Conservation (phyloP, 257 asterid genomes). For the Solanum medicagineum region DNA sequence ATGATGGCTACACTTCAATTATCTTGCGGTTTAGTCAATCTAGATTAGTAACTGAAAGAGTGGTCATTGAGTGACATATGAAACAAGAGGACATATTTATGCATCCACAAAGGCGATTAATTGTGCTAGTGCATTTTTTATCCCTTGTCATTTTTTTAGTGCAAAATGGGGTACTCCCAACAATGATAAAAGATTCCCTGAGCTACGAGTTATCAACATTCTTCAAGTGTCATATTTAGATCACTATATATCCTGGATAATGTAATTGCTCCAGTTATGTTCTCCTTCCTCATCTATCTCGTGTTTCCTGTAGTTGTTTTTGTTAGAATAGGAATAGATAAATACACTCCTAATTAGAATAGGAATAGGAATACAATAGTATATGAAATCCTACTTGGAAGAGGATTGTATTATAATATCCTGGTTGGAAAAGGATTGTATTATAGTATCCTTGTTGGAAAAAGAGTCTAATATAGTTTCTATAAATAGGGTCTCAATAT, state of each 20-base stretch:
- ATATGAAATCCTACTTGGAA: too few relatives aligned
- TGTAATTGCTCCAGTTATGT: not conserved
- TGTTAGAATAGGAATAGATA: too few relatives aligned
- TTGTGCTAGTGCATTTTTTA: not conserved
- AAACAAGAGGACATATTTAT: too few relatives aligned
- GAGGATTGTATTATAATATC: too few relatives aligned
- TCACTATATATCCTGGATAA: not conserved
- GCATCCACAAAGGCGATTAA: too few relatives aligned
- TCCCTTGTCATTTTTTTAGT: not conserved
- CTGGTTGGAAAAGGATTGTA: too few relatives aligned
- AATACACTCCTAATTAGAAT: too few relatives aligned
- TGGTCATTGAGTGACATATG: not conserved
- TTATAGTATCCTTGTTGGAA: too few relatives aligned
- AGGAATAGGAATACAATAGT: too few relatives aligned
- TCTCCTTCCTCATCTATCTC: not conserved
- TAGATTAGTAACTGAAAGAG: not conserved
- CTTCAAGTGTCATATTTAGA: not conserved
- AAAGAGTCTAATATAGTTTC: too few relatives aligned
- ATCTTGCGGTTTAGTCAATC: not conserved
- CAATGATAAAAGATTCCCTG: not conserved
- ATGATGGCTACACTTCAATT: not conserved
- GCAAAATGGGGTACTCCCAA: not conserved
- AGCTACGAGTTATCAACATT: not conserved
- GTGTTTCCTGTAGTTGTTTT: not conserved
- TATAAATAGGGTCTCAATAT: too few relatives aligned